Percentiles rank a stretch among this genome's conserved stretches.
phyloP scores from a whole-genome alignment of 768 basidiomycete species.

The Leucocoprinus sp. region DNA sequence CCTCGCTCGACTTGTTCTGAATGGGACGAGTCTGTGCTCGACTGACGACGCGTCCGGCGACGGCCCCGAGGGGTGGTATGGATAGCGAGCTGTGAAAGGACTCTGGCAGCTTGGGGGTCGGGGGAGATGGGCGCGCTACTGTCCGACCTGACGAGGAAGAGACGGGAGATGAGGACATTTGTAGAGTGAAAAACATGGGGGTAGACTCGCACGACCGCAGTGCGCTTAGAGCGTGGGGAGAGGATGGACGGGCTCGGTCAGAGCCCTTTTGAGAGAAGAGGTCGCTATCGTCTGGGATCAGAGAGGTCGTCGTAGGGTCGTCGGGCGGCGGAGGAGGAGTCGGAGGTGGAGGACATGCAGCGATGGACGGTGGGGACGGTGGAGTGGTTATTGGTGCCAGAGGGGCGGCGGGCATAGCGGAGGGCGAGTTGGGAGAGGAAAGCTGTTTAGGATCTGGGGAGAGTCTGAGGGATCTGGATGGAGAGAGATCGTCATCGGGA shows the following conservation, averaged over 20 bases:
- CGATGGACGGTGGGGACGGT: conserved; percentile 49
- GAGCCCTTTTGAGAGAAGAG: conserved; percentile 19
- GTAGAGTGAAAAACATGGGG: conserved; percentile 71
- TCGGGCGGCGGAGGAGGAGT: conserved; percentile 32
- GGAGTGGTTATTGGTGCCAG: conserved; percentile 60
- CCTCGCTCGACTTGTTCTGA: conserved; percentile 31
- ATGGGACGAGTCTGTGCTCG: conserved; percentile 23
- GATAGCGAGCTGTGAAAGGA: conserved; percentile 21
- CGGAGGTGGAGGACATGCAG: conserved; percentile 37
- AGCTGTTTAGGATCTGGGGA: too few species aligned
- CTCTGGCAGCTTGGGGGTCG: conserved; percentile 47
- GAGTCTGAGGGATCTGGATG: too few species aligned
- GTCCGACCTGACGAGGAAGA: conserved; percentile 42
- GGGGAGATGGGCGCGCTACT: conserved; percentile 44
- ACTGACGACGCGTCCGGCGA: conserved; percentile 30
- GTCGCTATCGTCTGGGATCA: conserved; percentile 27
- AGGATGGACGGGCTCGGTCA: too few species aligned
- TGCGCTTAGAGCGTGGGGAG: too few species aligned
- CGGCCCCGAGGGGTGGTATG: conserved; percentile 48
- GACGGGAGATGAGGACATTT: conserved; percentile 38
- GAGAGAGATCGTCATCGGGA: too few species aligned
- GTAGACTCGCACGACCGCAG: conserved; percentile 66
- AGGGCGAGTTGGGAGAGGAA: conserved; percentile 27
- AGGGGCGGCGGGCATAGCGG: conserved; percentile 63
- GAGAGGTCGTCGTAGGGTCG: conserved; percentile 38